Evolutionary conservation across 1,284 basidiomycete species (phyloP).

Genomic region (Meripilus lineatus): DNA sequence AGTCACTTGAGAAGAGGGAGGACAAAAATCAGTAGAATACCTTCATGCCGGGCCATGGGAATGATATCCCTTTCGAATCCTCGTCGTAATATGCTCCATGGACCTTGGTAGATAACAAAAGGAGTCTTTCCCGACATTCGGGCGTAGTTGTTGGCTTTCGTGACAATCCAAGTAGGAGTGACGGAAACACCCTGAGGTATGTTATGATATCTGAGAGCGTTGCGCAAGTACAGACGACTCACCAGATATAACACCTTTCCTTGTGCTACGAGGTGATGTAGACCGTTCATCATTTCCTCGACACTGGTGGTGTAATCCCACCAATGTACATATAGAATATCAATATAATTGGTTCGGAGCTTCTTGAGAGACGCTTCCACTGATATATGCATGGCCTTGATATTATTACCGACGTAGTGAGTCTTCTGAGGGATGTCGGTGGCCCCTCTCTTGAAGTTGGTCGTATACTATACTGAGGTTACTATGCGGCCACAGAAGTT

Average conservation of each 20-base stretch:
- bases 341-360: constrained; percentile 39
- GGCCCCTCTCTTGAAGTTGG: constrained; percentile 16
- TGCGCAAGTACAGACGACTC: constrained; percentile 5
- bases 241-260: constrained; percentile 45
- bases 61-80: constrained; percentile 55
- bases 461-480: constrained; percentile 10
- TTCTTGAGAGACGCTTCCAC: constrained; percentile 37
- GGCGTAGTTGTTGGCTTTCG: constrained; percentile 47
- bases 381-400: constrained; percentile 28
- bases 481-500: background rate
- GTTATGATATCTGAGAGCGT: background rate
- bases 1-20: background rate
- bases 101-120: constrained; percentile 42
- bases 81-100: constrained; percentile 40
- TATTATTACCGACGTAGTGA: constrained; percentile 33
- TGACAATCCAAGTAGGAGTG: constrained; percentile 50
- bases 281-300: constrained; percentile 47
- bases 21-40: background rate
- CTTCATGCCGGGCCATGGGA: constrained; percentile 34
- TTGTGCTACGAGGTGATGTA: constrained; percentile 37
- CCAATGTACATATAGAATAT: constrained; percentile 39
- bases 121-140: constrained; percentile 31
- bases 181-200: constrained; percentile 29
- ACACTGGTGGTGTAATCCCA: constrained; percentile 41
- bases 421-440: constrained; percentile 19